These are phyloP conservation scores for Trichomonascaceae sp. DNA, from an alignment of 1,139 yeast genomes.

Conservation along the genomic window DNA sequence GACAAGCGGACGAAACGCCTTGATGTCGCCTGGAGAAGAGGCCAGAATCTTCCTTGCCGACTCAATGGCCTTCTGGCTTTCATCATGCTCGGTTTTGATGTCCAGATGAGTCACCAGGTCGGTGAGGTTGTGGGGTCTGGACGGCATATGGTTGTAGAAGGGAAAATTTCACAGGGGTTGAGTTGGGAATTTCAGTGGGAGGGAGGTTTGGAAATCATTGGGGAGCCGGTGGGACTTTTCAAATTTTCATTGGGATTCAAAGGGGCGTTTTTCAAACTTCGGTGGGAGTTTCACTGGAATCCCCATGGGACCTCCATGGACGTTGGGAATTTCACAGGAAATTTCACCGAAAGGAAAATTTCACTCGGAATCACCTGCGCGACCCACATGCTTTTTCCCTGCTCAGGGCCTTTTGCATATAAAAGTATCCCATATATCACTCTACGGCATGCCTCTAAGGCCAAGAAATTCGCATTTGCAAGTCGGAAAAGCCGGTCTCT, in stretches of 20 bases:
- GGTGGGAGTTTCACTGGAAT: no score
- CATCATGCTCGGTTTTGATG: constrained; percentile 42
- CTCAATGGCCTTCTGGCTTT: constrained; percentile 43
- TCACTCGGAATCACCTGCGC: background rate
- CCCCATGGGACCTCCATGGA: background rate
- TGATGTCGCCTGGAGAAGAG: constrained; percentile 41
- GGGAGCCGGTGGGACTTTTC: no score
- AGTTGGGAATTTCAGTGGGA: background rate
- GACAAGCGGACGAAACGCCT: constrained; percentile 55
- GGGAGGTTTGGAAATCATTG: no score
- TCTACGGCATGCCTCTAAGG: background rate
- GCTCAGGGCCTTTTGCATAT: background rate
- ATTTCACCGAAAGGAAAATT: background rate
- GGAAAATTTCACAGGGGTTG: background rate
- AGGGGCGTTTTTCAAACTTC: no score
- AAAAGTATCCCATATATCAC: background rate
- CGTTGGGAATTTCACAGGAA: no score
- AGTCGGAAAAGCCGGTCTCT: constrained; percentile 14
- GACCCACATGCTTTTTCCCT: background rate
- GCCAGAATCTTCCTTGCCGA: constrained; percentile 40
- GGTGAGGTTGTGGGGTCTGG: constrained; percentile 11
- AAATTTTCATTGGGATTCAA: no score
- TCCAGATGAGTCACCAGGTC: constrained; percentile 41
- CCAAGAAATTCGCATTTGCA: constrained; percentile 5
- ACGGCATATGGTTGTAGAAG: background rate